A percentile compares a stretch with the other conserved stretches of the same genome.
phyloP scores from a whole-genome alignment of 805 yeast genomes.

The Metschnikowia peoriensis region DNA sequence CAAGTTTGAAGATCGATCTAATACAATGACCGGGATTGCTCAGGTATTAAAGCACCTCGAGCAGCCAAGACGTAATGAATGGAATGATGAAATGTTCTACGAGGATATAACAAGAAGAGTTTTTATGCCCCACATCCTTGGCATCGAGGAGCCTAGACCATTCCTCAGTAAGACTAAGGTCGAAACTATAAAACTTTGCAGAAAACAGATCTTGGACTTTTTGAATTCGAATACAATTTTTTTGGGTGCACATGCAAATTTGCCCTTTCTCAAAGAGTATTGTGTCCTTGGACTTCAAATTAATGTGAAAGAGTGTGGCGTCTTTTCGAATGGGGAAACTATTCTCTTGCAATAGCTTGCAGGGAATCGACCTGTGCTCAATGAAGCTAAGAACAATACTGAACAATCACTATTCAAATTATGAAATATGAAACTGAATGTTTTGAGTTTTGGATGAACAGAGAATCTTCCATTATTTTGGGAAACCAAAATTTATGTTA shows the following conservation, averaged over 20 bases:
- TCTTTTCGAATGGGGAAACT: slow-evolving; percentile 7
- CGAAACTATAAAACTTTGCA: slow-evolving; percentile 4
- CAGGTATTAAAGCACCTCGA: slow-evolving; percentile 5
- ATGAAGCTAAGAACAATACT: too few relatives aligned
- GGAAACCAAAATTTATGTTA: too few relatives aligned
- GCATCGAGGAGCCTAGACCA: slow-evolving; percentile 3
- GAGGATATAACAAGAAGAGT: slow-evolving; percentile 5
- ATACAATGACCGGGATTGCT: neutral
- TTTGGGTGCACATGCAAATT: neutral
- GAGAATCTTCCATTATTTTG: too few relatives aligned
- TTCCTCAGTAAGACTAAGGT: slow-evolving; percentile 9
- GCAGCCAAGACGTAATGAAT: neutral
- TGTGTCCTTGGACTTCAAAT: slow-evolving; percentile 5
- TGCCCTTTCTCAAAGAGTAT: slow-evolving; percentile 7
- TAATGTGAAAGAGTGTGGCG: slow-evolving; percentile 8
- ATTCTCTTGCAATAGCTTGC: neutral
- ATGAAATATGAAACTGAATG: neutral
- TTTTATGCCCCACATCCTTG: slow-evolving; percentile 5
- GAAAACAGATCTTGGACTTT: neutral
- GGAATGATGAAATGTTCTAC: slow-evolving; percentile 13
- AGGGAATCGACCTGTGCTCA: too few relatives aligned
- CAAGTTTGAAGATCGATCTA: slow-evolving; percentile 8
- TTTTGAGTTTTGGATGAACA: too few relatives aligned
- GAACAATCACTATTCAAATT: too few relatives aligned
- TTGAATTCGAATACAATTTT: slow-evolving; percentile 5